Base-by-base conservation (phyloP, 495 filamentous ascomycete species). In the Penicillium manginii region DNA sequence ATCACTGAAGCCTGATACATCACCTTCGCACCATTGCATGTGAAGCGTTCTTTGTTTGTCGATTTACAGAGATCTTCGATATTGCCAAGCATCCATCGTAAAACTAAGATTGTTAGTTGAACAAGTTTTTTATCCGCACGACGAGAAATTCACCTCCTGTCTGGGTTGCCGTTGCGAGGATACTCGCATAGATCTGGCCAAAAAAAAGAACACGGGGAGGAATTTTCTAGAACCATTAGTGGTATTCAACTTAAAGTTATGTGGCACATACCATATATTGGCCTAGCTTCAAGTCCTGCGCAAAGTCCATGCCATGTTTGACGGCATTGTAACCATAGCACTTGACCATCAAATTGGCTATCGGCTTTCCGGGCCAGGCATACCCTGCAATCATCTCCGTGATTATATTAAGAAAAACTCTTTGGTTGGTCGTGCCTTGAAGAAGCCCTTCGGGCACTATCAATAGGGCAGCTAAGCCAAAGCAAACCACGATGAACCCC, bases 341-440 rank as follows among this genome's bases (percentile, higher is more conserved):
- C 22, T 91, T 88, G 62, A 93, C 91, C 42, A 92, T 88, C 87
- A 92, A 92, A 66, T 92, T 92, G 31, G 90, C 91, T 10, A 94
- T 86, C 2, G 90, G 89, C 22, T 87, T 86, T 12, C 91, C 90
- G 3, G 91, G 89, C 68, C 91, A 92, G 10, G 88, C 70, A 40
- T 78, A 82, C 35, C 91, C 91, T n/a, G 87, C 89, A 55, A 92
- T 87, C 42, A 93, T 77, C 69, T 93, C 90, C 67, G 89, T 66
- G 56, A 91, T 86, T 10, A 91, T 80, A 68, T 90, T 92, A 62
- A 91, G 86, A 64, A 42, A 42, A 1, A 42, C 39, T 42, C 39
- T 19, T 15, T 42, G 39, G n/a, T 93, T 93, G 9, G 91, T 92
- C 51, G 91, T 90, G 8, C 88, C 91, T 83, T 91, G 90, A 52